phyloP scores from a whole-genome alignment of 768 basidiomycete genomes.

The Termitomyces sp. region DNA sequence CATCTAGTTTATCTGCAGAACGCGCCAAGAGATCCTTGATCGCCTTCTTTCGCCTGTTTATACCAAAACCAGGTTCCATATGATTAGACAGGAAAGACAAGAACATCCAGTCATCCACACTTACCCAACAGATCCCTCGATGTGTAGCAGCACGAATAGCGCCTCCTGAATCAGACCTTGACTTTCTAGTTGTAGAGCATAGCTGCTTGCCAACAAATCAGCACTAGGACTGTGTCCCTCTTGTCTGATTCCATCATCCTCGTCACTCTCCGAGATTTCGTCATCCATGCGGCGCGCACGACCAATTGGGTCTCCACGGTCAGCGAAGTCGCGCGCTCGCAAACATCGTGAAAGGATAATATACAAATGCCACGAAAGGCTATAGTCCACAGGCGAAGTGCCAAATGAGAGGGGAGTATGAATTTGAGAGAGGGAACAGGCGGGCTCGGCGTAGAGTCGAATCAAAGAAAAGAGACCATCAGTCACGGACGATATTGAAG shows the following conservation, averaged over 20 bases:
- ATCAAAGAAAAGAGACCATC: constrained; percentile 85
- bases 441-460: constrained; percentile 67
- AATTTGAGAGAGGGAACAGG: constrained; percentile 60
- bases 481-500: constrained; percentile 33
- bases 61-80: not conserved
- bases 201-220: constrained; percentile 75
- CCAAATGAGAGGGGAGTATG: constrained; percentile 72
- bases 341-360: constrained; percentile 81
- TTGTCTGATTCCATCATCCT: constrained; percentile 36
- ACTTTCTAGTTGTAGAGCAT: constrained; percentile 82
- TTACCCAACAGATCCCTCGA: constrained; percentile 77
- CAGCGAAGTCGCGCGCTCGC: constrained; percentile 81
- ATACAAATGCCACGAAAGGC: constrained; percentile 91
- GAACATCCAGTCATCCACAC: constrained; percentile 24
- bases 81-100: not conserved
- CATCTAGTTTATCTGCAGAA: constrained; percentile 57
- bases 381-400: constrained; percentile 70
- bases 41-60: constrained; percentile 68
- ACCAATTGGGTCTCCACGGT: constrained; percentile 51
- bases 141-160: constrained; percentile 82
- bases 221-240: constrained; percentile 65
- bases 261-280: constrained; percentile 20
- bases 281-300: constrained; percentile 23
- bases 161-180: constrained; percentile 81
- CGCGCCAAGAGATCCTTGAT: constrained; percentile 77